Percentiles rank a stretch among this genome's conserved stretches.
Evolutionary conservation across 192 early-diverging fungal genomes (phyloP).

Genomic region (Kappamyces sp.): DNA sequence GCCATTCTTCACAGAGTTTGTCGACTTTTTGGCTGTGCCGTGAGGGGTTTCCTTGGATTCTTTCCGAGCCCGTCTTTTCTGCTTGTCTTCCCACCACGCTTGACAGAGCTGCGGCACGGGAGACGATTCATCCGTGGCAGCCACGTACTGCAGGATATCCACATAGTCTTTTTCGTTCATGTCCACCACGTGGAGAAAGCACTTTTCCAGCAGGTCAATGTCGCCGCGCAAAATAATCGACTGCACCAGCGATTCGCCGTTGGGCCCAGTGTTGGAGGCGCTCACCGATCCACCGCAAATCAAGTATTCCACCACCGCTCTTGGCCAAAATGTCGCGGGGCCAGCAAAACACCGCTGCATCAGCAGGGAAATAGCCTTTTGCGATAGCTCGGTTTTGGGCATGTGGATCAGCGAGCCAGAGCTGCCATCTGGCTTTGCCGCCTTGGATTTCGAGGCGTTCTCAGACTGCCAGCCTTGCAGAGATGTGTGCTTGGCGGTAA

Average conservation of each 20-base stretch:
- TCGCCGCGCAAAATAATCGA: conserved; percentile 1
- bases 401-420: not conserved
- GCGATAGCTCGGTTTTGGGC: conserved; percentile 1
- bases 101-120: not conserved
- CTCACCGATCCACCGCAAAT: not conserved
- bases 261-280: conserved; percentile 7
- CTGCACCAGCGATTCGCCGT: too few species aligned
- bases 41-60: too few species aligned
- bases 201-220: not conserved
- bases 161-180: conserved; percentile 13
- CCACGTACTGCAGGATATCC: not conserved
- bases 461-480: conserved; percentile 2
- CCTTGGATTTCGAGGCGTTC: too few species aligned
- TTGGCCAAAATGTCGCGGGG: conserved; percentile 13
- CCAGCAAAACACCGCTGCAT: conserved; percentile 5
- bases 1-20: too few species aligned
- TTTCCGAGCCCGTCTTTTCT: too few species aligned
- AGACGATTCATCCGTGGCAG: not conserved
- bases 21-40: too few species aligned
- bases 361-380: not conserved
- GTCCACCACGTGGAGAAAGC: not conserved
- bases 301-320: conserved; percentile 1
- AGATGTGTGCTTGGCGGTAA: not conserved
- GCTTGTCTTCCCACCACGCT: conserved; percentile 8
- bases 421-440: too few species aligned